phyloP scores from a whole-genome alignment of 176 grass and related monocot species.

The Olyra latifolia region DNA sequence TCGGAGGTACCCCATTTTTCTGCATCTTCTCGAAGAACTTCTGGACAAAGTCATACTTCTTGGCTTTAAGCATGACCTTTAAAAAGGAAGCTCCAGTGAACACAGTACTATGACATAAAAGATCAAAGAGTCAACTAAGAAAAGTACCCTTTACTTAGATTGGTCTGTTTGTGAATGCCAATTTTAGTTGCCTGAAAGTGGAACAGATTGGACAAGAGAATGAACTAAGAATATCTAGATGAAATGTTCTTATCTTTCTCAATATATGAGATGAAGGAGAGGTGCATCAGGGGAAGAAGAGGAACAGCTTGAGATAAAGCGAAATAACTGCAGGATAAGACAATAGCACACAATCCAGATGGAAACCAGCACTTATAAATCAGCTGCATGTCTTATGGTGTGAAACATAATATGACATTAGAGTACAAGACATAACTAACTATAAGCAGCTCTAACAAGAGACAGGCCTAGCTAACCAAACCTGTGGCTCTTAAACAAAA shows the following conservation, averaged over 20 bases:
- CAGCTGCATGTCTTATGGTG: not conserved
- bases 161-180: not conserved
- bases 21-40: constrained; percentile 89
- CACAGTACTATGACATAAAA: constrained; percentile 30
- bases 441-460: not conserved
- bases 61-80: constrained; percentile 94
- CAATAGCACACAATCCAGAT: not conserved
- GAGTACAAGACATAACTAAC: not conserved
- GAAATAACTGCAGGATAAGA: constrained; percentile 21
- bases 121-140: constrained; percentile 4
- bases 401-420: not conserved
- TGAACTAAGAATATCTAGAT: not conserved
- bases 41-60: constrained; percentile 81
- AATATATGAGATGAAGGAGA: constrained; percentile 24
- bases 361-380: not conserved
- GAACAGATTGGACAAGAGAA: not conserved
- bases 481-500: not conserved
- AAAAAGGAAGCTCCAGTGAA: constrained; percentile 52
- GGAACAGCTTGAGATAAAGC: not conserved
- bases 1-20: constrained; percentile 74
- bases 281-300: not conserved
- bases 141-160: not conserved
- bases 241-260: constrained; percentile 4
- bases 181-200: constrained; percentile 12
- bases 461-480: not conserved